Evolutionary conservation across 106 monocot species (phyloP).

Genomic region (Iris macrosiphon): DNA sequence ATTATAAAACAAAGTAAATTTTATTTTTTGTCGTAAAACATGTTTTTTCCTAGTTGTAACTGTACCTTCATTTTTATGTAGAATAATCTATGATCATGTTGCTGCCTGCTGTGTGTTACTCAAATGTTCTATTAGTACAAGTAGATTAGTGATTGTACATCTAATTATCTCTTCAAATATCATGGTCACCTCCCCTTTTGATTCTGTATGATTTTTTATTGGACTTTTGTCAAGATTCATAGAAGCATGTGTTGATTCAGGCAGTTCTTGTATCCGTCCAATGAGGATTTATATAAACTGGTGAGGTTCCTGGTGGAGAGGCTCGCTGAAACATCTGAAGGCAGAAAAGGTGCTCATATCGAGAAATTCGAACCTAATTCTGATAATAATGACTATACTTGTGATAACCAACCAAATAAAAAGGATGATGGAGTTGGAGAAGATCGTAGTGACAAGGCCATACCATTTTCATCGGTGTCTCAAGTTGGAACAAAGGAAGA

Average conservation of each 20-base stretch:
- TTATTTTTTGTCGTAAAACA: too few relatives aligned
- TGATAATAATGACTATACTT: neutral
- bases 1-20: too few relatives aligned
- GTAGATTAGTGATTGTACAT: too few relatives aligned
- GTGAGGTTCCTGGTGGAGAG: conserved; percentile 28
- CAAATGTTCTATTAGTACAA: too few relatives aligned
- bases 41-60: too few relatives aligned
- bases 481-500: neutral
- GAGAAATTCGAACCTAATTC: neutral
- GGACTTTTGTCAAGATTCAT: neutral
- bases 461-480: neutral
- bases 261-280: conserved; percentile 32
- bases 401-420: conserved; percentile 2
- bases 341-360: neutral
- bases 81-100: too few relatives aligned
- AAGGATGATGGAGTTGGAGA: neutral
- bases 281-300: conserved; percentile 26
- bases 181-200: neutral
- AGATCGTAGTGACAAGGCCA: neutral
- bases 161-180: conserved; percentile 4
- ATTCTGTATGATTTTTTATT: conserved; percentile 12
- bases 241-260: conserved; percentile 16
- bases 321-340: conserved; percentile 15
- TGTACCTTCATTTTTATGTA: too few relatives aligned
- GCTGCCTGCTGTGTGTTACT: too few relatives aligned